Conservation (phyloP, 768 basidiomycete genomes). For the Mycena amicta region DNA sequence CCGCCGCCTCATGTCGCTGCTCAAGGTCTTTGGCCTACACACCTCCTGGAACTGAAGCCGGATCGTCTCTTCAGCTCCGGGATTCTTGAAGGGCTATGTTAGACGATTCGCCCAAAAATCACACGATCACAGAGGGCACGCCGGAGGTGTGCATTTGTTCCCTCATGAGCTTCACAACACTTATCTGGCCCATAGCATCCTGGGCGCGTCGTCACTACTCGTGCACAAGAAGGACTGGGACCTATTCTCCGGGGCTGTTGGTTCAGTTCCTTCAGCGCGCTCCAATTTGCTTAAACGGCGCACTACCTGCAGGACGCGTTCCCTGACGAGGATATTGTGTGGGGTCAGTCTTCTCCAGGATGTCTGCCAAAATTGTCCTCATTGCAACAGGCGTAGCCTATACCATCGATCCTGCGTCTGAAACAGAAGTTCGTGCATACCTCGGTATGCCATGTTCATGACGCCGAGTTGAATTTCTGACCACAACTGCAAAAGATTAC, state of each 20-base stretch:
- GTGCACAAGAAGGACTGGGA: conserved; percentile 91
- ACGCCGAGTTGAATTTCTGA: background rate
- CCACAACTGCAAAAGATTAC: conserved; percentile 57
- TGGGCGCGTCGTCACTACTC: conserved; percentile 88
- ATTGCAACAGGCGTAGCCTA: conserved; percentile 70
- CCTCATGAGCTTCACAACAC: background rate
- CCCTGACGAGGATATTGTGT: conserved; percentile 77
- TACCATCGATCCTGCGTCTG: conserved; percentile 79
- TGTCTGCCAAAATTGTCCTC: background rate
- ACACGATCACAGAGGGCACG: conserved; percentile 91
- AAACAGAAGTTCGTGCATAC: conserved; percentile 78
- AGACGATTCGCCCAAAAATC: conserved; percentile 89
- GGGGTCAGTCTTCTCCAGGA: conserved; percentile 77
- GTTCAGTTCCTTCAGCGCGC: background rate
- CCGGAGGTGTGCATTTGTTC: conserved; percentile 55
- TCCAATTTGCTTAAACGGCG: background rate
- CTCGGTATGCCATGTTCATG: conserved; percentile 56
- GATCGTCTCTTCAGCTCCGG: conserved; percentile 58
- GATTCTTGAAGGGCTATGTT: conserved; percentile 89
- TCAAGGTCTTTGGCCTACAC: conserved; percentile 53
- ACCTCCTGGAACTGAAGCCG: too few relatives aligned
- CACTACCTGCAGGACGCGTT: conserved; percentile 55
- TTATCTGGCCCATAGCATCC: conserved; percentile 53
- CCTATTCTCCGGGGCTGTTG: conserved; percentile 64
- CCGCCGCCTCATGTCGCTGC: conserved; percentile 79